Evolutionary conservation across 805 yeast genomes (phyloP), one percentile per base, ranked within the genome.

Genomic region (Lipomyces yamanashiensis): DNA sequence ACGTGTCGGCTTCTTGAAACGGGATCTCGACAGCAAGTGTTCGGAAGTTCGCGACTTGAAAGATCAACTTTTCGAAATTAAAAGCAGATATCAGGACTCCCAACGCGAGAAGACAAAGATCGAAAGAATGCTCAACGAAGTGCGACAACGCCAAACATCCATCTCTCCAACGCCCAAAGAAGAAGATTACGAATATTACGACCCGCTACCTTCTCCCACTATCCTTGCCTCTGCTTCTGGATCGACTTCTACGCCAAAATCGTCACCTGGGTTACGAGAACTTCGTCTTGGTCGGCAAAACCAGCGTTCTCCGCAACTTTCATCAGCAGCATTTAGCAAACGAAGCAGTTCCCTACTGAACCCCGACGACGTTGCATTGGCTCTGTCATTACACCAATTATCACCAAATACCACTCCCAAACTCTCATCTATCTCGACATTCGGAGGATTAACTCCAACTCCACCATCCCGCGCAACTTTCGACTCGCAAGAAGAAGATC

Each of bases 21-120:
- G 62, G 12, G 71, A 68, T 23, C 57, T 67, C 9, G 67, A 67
- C 17, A 37, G 55, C 49, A 64, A 62, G 39, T 55, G 63, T 36
- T 52, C 61, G 12, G 71, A 68, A 48, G 58, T 67, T 12, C 63
- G 68, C 33, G 65, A 66, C 36, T 50, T 68, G 17, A 68, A 63
- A 54, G 71, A 68, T 28, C 69, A 61, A 39, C 37, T 67, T 12
- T 59, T 59, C 34, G 67, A 66, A 36, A 41, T 66, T 37, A 53
- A 56, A 23, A 54, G 51, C 36, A 51, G 67, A 37, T 66, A 59
- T 37, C 69, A 64, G 33, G 69, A 66, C 23, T n/a, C 57, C 21
- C 68, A 57, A 21, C 57, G 63, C 10, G 69, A 66, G 23, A 54
- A 52, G 41, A 17, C 45, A 15, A 65, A 66, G 36, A 34, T 59